Evolutionary conservation across 2,329 filamentous ascomycete species (phyloP).

Genomic region (Tolypocladium amazonense): DNA sequence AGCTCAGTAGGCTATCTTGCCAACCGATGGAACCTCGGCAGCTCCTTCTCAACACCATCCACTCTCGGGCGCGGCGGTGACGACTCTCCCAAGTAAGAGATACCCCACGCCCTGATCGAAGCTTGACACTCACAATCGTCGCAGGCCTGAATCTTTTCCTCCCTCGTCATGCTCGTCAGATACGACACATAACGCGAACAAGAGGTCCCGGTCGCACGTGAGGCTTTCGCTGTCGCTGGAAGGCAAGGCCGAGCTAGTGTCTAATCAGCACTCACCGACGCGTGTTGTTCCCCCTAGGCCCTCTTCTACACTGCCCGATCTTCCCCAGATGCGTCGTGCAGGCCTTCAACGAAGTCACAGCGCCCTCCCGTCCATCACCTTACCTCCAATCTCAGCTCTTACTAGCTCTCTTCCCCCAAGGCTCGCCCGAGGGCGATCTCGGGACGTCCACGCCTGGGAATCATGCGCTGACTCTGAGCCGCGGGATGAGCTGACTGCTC

Average conservation of each 20-base stretch:
- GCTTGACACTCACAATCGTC: not conserved
- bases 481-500: conserved; percentile 68
- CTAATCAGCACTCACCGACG: conserved; percentile 58
- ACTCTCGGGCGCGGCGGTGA: conserved; percentile 26
- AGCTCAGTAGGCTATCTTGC: conserved; percentile 39
- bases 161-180: conserved; percentile 30
- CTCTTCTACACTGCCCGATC: conserved; percentile 34
- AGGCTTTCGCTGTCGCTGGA: conserved; percentile 77
- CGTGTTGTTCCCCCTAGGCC: conserved; percentile 34
- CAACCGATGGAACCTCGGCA: conserved; percentile 46
- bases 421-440: conserved; percentile 61
- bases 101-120: not conserved
- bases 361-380: conserved; percentile 46
- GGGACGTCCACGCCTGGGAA: conserved; percentile 84
- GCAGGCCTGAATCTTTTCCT: conserved; percentile 32
- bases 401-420: conserved; percentile 43
- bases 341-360: conserved; percentile 62
- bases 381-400: conserved; percentile 44
- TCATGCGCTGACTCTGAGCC: conserved; percentile 76
- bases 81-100: conserved; percentile 34
- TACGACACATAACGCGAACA: conserved; percentile 25
- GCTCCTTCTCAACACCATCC: conserved; percentile 39
- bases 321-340: conserved; percentile 36
- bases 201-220: conserved; percentile 40
- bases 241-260: conserved; percentile 79